Evolutionary conservation across 164 flowering plant genomes (phyloP).

Genomic region (Stephania cephalantha): DNA sequence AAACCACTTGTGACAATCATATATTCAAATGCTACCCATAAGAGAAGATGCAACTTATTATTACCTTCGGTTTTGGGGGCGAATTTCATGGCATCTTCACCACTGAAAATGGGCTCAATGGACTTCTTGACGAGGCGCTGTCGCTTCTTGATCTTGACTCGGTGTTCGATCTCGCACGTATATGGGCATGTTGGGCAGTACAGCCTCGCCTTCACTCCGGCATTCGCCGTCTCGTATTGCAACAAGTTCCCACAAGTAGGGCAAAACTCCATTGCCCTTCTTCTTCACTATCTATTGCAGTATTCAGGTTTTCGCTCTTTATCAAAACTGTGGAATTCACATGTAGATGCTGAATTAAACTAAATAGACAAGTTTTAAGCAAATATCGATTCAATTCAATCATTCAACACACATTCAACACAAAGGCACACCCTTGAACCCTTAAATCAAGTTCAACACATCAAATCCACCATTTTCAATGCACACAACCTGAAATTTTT

Average conservation of each 20-base stretch:
- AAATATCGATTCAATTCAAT: no score
- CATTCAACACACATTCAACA: no score
- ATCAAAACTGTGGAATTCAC: no score
- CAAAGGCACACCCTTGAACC: no score
- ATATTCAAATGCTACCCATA: neutral
- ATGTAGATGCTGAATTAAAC: no score
- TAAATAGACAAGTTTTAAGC: no score
- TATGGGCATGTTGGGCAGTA: constrained; percentile 24
- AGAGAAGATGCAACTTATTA: neutral
- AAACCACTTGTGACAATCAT: no score
- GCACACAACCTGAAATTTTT: no score
- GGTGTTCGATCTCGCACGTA: constrained; percentile 9
- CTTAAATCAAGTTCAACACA: no score
- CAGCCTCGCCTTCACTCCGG: constrained; percentile 14
- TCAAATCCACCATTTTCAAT: no score
- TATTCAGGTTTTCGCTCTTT: no score
- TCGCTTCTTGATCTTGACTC: constrained; percentile 16
- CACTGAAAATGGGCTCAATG: constrained; percentile 19
- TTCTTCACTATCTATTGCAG: no score
- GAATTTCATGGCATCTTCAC: constrained; percentile 15
- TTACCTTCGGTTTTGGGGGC: constrained; percentile 19
- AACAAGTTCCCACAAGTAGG: constrained; percentile 25
- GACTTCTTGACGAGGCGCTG: constrained; percentile 16
- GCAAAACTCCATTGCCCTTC: constrained; percentile 22
- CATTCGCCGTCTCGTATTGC: constrained; percentile 10